phyloP scores from a whole-genome alignment of 1,139 yeast genomes.

The Saccharomyces hybrid region DNA sequence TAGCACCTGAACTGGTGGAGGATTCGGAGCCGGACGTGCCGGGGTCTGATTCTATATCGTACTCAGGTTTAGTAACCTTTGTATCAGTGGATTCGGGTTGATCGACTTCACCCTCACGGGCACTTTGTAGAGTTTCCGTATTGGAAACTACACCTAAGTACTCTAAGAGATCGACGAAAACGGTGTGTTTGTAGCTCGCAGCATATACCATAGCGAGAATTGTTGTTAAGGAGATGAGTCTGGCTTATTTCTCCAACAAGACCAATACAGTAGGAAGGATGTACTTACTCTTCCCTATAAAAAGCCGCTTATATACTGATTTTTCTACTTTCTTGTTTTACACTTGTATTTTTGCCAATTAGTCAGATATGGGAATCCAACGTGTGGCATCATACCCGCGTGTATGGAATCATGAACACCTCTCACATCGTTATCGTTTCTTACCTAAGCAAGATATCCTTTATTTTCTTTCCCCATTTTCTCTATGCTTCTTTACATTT shows the following conservation, averaged over 20 bases:
- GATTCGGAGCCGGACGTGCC: not conserved
- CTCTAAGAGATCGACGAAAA: slow-evolving; percentile 4
- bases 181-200: not conserved
- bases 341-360: not conserved
- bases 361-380: not conserved
- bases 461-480: not conserved
- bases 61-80: not conserved
- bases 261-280: not conserved
- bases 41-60: not conserved
- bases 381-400: not conserved
- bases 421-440: not conserved
- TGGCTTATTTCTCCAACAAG: not conserved
- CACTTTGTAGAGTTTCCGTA: not conserved
- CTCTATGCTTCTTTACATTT: not conserved
- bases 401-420: not conserved
- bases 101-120: not conserved
- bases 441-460: not conserved
- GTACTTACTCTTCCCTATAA: not conserved
- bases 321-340: not conserved
- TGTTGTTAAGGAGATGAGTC: not conserved
- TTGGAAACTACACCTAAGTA: not conserved
- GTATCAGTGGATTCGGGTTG: not conserved
- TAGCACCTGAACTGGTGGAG: not conserved
- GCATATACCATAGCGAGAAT: not conserved
- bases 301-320: not conserved